Evolutionary conservation across 768 basidiomycete species (phyloP).

Genomic region (Paxillus ammoniavirescens): DNA sequence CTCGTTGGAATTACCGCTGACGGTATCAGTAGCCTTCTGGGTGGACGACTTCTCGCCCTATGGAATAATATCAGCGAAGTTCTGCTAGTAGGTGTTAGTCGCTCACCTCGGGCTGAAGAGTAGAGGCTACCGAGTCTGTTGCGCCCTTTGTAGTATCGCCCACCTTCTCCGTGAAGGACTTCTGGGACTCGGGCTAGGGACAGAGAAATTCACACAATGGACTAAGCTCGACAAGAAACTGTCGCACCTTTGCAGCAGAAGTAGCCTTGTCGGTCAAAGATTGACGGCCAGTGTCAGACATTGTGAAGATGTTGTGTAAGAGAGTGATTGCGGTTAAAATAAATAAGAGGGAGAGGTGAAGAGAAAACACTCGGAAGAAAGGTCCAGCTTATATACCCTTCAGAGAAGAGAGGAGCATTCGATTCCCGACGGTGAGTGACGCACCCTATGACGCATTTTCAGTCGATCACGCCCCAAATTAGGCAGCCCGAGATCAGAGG

Average conservation of each 20-base stretch:
- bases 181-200: slow-evolving; percentile 56
- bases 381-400: slow-evolving; percentile 6
- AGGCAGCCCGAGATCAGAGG: background rate
- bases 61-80: no score
- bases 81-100: no score
- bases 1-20: slow-evolving; percentile 49
- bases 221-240: background rate
- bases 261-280: slow-evolving; percentile 56
- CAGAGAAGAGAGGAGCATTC: background rate
- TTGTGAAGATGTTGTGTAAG: slow-evolving; percentile 22
- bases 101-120: slow-evolving; percentile 46
- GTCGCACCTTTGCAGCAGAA: slow-evolving; percentile 47
- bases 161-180: slow-evolving; percentile 49
- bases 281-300: slow-evolving; percentile 60
- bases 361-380: background rate
- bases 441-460: slow-evolving; percentile 3
- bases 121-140: slow-evolving; percentile 46
- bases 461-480: background rate
- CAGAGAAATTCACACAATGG: background rate
- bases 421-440: slow-evolving; percentile 2
- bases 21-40: slow-evolving; percentile 48
- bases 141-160: slow-evolving; percentile 49
- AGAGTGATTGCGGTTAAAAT: background rate
- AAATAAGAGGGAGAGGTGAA: background rate
- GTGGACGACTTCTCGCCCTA: slow-evolving; percentile 51